Percentiles rank a stretch among this genome's conserved stretches.
Evolutionary conservation across 495 filamentous ascomycete genomes (phyloP).

Genomic region (Pyronema omphalodes): DNA sequence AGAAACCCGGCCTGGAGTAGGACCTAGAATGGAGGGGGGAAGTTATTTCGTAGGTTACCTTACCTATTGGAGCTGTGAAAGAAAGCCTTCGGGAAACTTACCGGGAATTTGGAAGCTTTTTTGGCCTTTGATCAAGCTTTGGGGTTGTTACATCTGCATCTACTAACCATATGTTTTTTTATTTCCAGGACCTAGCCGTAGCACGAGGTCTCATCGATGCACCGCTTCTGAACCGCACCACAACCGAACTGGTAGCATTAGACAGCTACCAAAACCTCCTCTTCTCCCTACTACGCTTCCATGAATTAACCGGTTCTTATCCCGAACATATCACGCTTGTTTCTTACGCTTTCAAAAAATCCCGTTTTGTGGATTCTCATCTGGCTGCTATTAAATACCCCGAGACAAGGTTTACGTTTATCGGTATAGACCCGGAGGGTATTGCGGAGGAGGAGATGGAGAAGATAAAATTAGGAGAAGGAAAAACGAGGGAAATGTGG

Average conservation of each 20-base stretch:
- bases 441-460: slow-evolving; percentile 18
- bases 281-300: slow-evolving; percentile 46
- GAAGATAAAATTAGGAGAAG: slow-evolving; percentile 25
- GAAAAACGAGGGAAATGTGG: slow-evolving; percentile 30
- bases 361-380: slow-evolving; percentile 48
- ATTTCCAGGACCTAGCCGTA: slow-evolving; percentile 30
- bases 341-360: slow-evolving; percentile 56
- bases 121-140: no score
- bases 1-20: slow-evolving; percentile 16
- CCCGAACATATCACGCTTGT: slow-evolving; percentile 45
- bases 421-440: slow-evolving; percentile 47
- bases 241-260: slow-evolving; percentile 46
- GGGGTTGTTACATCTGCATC: no score
- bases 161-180: no score
- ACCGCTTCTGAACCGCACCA: slow-evolving; percentile 25
- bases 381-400: slow-evolving; percentile 45
- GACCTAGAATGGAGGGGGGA: slow-evolving; percentile 35
- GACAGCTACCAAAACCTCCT: slow-evolving; percentile 67
- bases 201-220: slow-evolving; percentile 27
- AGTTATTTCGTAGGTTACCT: slow-evolving; percentile 37
- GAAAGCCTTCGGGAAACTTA: slow-evolving; percentile 1
- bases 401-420: slow-evolving; percentile 27
- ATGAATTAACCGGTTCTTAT: slow-evolving; percentile 29
- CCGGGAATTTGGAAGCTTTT: not conserved
- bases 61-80: not conserved